These are phyloP conservation scores for Paraconiothyrium sp. DNA, from an alignment of 2,329 filamentous ascomycete genomes.

Conservation along the genomic window DNA sequence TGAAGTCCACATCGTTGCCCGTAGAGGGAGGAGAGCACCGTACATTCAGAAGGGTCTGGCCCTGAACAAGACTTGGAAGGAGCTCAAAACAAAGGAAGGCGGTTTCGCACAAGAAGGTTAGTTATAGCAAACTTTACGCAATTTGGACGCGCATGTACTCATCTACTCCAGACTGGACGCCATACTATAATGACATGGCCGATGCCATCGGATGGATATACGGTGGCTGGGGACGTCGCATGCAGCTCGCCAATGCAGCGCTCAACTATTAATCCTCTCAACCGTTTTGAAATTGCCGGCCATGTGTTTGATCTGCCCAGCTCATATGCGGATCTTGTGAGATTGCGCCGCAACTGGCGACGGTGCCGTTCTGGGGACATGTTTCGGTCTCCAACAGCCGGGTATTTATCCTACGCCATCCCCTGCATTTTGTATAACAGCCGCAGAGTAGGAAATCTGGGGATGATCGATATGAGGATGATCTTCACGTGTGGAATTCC, in stretches of 20 bases:
- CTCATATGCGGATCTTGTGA: conserved; percentile 23
- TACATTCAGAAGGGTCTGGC: conserved; percentile 39
- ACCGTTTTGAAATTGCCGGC: conserved; percentile 16
- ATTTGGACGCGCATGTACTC: conserved; percentile 2
- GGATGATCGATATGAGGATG: conserved; percentile 10
- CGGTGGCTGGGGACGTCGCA: conserved; percentile 43
- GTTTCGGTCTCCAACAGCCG: conserved; percentile 17
- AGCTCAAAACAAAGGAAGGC: conserved; percentile 39
- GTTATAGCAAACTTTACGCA: conserved; percentile 10
- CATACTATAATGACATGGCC: conserved; percentile 48
- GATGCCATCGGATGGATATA: conserved; percentile 49
- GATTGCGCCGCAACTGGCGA: conserved; percentile 1
- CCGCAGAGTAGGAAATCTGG: conserved; percentile 16
- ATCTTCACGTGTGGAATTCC: conserved; percentile 4
- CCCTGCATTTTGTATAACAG: conserved; percentile 9
- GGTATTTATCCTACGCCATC: conserved; percentile 14
- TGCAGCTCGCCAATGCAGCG: conserved; percentile 42
- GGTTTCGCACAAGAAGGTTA: conserved; percentile 41
- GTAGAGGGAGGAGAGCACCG: conserved; percentile 37
- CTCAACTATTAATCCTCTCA: conserved; percentile 21
- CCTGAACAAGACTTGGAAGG: conserved; percentile 40
- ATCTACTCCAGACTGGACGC: conserved; percentile 38
- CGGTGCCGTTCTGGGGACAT: conserved; percentile 8
- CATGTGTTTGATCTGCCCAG: conserved; percentile 21
- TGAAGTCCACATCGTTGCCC: conserved; percentile 43